Evolutionary conservation across 1,284 basidiomycete species (phyloP).

Genomic region (Ceraceosorus bombacis): DNA sequence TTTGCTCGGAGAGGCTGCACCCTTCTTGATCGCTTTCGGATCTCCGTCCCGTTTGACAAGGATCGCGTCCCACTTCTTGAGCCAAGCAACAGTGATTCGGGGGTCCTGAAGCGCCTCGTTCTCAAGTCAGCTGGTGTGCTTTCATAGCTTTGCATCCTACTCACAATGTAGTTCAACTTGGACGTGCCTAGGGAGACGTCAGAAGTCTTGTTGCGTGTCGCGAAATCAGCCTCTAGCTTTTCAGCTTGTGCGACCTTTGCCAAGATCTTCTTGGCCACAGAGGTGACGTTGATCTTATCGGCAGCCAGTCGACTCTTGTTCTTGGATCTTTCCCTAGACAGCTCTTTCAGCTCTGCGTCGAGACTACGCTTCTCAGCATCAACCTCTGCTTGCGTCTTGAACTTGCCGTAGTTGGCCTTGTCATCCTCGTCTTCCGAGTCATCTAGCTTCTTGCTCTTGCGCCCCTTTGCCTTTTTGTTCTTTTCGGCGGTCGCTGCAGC

Average conservation of each 20-base stretch:
- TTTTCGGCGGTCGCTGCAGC: conserved; percentile 17
- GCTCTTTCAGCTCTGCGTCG: conserved; percentile 59
- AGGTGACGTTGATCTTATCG: conserved; percentile 49
- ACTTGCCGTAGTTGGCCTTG: conserved; percentile 25
- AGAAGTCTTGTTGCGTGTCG: conserved; percentile 44
- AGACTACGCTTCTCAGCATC: conserved; percentile 30
- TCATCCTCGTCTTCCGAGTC: conserved; percentile 30
- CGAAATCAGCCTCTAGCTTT: conserved; percentile 41
- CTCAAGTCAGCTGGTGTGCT: background rate
- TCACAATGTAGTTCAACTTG: conserved; percentile 45
- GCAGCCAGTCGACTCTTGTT: conserved; percentile 55
- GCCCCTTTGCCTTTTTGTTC: conserved; percentile 21
- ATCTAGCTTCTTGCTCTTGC: conserved; percentile 13
- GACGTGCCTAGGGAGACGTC: conserved; percentile 46
- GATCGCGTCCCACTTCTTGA: conserved; percentile 44
- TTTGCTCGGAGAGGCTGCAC: conserved; percentile 17
- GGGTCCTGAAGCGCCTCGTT: conserved; percentile 22
- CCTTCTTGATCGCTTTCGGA: conserved; percentile 6
- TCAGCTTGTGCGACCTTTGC: conserved; percentile 41
- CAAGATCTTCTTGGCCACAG: conserved; percentile 62
- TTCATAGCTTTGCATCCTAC: background rate
- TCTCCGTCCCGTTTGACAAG: conserved; percentile 20
- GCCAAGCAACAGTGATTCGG: conserved; percentile 45
- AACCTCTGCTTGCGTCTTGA: conserved; percentile 22
- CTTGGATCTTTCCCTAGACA: conserved; percentile 75